Conservation (phyloP, 108 stramenopile species). For the Conticribra weissflogii region DNA sequence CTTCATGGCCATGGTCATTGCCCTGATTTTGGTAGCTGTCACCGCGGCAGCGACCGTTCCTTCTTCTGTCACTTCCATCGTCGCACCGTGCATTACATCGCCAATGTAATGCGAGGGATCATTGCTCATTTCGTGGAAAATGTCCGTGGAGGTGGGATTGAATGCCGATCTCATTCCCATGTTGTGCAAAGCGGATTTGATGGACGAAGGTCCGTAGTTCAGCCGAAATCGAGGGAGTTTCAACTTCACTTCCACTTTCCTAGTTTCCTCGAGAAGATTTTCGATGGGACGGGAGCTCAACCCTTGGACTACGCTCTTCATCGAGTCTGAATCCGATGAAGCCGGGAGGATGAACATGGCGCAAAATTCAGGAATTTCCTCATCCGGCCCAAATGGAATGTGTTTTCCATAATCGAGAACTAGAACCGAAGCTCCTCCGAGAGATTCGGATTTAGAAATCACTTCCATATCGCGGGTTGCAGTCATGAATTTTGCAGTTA, state of each 20-base stretch:
- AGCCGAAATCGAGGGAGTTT: constrained; percentile 34
- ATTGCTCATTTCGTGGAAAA: constrained; percentile 24
- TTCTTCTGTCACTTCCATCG: constrained; percentile 42
- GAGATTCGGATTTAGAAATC: neutral
- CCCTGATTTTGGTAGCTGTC: constrained; percentile 13
- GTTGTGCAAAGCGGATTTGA: constrained; percentile 11
- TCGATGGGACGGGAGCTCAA: constrained; percentile 6
- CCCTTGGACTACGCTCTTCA: constrained; percentile 10
- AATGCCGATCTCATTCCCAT: constrained; percentile 34
- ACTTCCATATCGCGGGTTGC: constrained; percentile 22
- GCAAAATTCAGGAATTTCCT: constrained; percentile 17
- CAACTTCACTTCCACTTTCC: constrained; percentile 6
- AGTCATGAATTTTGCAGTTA: constrained; percentile 23
- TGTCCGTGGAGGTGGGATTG: neutral
- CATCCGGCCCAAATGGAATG: neutral
- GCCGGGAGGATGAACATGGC: constrained; percentile 36
- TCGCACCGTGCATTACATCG: constrained; percentile 27
- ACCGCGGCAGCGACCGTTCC: constrained; percentile 43
- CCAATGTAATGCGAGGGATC: constrained; percentile 26
- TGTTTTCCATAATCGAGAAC: constrained; percentile 35
- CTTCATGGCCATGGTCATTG: constrained; percentile 1
- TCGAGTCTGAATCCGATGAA: constrained; percentile 13
- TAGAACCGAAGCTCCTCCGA: constrained; percentile 26
- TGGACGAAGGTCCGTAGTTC: constrained; percentile 10
- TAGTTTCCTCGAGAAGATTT: constrained; percentile 20